A percentile compares a stretch with the other conserved stretches of the same genome.
phyloP scores from a whole-genome alignment of 176 grass and related monocot species.

The Lolium multiflorum region DNA sequence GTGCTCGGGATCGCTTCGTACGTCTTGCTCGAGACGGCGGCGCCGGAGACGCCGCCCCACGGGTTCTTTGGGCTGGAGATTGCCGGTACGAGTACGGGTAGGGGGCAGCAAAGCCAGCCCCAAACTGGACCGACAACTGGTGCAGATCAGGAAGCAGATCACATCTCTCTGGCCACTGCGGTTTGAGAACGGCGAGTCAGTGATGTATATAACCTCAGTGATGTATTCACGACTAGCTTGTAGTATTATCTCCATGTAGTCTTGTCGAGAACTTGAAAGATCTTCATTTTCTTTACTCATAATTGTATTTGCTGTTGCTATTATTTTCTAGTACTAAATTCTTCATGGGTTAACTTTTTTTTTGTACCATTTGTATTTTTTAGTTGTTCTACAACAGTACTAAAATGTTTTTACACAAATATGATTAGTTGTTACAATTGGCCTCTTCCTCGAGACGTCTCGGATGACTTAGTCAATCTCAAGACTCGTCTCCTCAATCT shows the following conservation, averaged over 20 bases:
- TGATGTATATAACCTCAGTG: background rate
- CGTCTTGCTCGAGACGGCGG: background rate
- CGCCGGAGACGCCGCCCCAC: background rate
- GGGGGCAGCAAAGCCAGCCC: background rate
- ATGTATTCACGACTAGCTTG: background rate
- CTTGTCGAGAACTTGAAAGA: background rate
- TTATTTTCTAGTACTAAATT: background rate
- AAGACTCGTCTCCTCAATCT: too few relatives aligned
- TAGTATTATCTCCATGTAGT: background rate
- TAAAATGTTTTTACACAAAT: background rate
- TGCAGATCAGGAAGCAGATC: conserved; percentile 1
- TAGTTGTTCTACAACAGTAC: background rate
- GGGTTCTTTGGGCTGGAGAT: background rate
- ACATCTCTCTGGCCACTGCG: background rate
- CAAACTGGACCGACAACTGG: background rate
- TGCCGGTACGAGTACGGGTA: background rate
- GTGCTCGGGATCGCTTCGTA: conserved; percentile 2
- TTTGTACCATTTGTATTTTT: background rate
- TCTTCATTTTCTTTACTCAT: background rate
- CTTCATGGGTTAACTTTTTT: too few relatives aligned
- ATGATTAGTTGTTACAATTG: background rate
- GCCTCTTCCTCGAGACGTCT: too few relatives aligned
- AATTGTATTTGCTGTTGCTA: background rate
- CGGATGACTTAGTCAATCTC: too few relatives aligned
- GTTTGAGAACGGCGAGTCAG: background rate